A percentile compares a stretch with the other conserved stretches of the same genome.
phyloP scores from a whole-genome alignment of 2,329 filamentous ascomycete genomes.

The Tolypocladium inflatum region DNA sequence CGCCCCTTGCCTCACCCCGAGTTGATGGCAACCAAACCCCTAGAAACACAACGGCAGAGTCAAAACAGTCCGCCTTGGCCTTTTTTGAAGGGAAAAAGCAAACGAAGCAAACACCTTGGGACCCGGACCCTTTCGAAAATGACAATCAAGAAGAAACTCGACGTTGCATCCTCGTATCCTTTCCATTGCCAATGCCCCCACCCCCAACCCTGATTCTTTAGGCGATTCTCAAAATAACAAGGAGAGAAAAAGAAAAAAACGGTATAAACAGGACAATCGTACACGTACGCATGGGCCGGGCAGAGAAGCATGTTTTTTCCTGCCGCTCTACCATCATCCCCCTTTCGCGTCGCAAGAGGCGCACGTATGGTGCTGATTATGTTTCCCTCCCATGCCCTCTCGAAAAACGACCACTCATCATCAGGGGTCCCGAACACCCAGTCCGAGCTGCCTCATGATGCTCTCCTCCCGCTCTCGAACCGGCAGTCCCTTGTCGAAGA shows the following conservation, averaged over 20 bases:
- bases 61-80: background rate
- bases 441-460: conserved; percentile 8
- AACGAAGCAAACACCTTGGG: background rate
- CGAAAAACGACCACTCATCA: conserved; percentile 5
- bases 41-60: background rate
- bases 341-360: conserved; percentile 4
- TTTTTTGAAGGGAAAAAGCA: background rate
- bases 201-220: conserved; percentile 18
- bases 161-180: background rate
- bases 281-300: conserved; percentile 21
- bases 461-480: conserved; percentile 4
- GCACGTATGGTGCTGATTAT: conserved; percentile 20
- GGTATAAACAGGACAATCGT: conserved; percentile 22
- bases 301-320: conserved; percentile 2
- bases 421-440: conserved; percentile 5
- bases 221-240: conserved; percentile 18
- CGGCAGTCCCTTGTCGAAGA: conserved; percentile 2
- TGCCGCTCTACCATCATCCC: conserved; percentile 5
- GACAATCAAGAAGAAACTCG: background rate
- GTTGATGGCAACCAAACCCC: background rate
- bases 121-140: background rate
- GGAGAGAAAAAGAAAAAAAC: conserved; percentile 12
- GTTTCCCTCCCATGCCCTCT: conserved; percentile 16
- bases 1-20: background rate
- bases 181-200: conserved; percentile 13